Conservation (phyloP, 768 basidiomycete genomes). For the Trametes punicea region DNA sequence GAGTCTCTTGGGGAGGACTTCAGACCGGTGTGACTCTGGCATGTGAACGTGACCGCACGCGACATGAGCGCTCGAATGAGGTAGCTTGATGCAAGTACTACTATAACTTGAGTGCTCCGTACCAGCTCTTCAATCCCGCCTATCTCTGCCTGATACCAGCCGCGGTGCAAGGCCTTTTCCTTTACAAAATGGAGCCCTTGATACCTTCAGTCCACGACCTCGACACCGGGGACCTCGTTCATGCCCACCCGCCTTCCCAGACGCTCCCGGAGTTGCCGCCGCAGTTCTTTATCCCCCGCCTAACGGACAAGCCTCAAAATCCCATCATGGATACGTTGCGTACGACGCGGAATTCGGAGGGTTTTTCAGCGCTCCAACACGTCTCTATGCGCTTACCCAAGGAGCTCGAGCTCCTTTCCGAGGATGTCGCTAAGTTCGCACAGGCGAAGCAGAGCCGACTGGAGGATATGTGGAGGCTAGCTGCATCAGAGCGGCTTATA, state of each 20-base stretch:
- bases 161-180: neutral
- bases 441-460: neutral
- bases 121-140: too few species aligned
- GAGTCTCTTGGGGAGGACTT: too few species aligned
- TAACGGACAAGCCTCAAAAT: slow-evolving; percentile 73
- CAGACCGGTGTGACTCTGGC: too few species aligned
- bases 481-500: neutral
- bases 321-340: slow-evolving; percentile 65
- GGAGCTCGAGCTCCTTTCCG: slow-evolving; percentile 3
- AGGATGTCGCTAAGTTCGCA: slow-evolving; percentile 4
- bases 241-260: neutral
- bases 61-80: too few species aligned
- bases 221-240: neutral
- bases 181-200: neutral
- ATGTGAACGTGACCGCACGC: too few species aligned
- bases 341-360: slow-evolving; percentile 8
- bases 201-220: neutral
- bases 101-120: too few species aligned
- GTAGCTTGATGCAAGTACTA: too few species aligned
- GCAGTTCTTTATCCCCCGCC: slow-evolving; percentile 58
- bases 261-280: slow-evolving; percentile 20
- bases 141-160: too few species aligned
- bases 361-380: too few species aligned
- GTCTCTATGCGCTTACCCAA: neutral
- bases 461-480: slow-evolving; percentile 10